Percentiles rank a stretch among this genome's conserved stretches.
These are phyloP conservation scores for Neofusicoccum ribis DNA, from an alignment of 2,329 filamentous ascomycete species.

Conservation along the genomic window DNA sequence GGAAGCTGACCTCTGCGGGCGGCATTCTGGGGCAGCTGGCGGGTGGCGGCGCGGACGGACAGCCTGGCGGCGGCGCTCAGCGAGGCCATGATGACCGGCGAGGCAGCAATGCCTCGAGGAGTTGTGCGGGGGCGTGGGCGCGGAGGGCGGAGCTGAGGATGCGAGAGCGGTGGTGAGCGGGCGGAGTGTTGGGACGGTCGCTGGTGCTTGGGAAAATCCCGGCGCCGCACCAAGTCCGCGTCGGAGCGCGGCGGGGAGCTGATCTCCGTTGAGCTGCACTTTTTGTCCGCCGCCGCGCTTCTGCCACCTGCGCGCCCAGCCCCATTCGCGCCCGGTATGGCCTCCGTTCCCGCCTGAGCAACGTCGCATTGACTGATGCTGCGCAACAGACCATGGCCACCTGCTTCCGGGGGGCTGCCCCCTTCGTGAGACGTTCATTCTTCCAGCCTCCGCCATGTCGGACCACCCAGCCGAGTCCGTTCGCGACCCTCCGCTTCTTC, in stretches of 20 bases:
- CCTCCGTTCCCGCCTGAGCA: background rate
- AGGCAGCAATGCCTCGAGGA: conserved; percentile 19
- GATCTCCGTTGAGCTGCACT: conserved; percentile 18
- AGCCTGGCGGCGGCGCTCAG: conserved; percentile 64
- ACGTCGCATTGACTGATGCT: background rate
- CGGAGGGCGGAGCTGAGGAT: background rate
- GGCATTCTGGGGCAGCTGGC: conserved; percentile 56
- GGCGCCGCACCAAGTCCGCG: conserved; percentile 14
- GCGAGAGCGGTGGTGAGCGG: conserved; percentile 9
- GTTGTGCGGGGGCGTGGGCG: background rate
- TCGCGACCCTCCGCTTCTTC: conserved; percentile 1
- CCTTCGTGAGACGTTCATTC: background rate
- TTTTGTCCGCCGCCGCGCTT: conserved; percentile 6
- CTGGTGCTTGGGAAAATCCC: conserved; percentile 18
- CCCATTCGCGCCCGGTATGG: conserved; percentile 7
- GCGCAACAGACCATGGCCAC: conserved; percentile 8
- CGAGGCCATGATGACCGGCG: conserved; percentile 59
- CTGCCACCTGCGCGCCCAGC: conserved; percentile 4
- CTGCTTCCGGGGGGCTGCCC: background rate
- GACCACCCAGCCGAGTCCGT: background rate
- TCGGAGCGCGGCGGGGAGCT: conserved; percentile 20
- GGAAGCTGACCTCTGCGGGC: conserved; percentile 57
- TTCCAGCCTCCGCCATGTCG: background rate
- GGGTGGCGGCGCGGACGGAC: conserved; percentile 60
- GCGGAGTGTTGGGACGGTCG: conserved; percentile 13